Evolutionary conservation across 352 stramenopile species (phyloP), one percentile per base, ranked within the genome.

Genomic region (Globisporangium echinulatum): DNA sequence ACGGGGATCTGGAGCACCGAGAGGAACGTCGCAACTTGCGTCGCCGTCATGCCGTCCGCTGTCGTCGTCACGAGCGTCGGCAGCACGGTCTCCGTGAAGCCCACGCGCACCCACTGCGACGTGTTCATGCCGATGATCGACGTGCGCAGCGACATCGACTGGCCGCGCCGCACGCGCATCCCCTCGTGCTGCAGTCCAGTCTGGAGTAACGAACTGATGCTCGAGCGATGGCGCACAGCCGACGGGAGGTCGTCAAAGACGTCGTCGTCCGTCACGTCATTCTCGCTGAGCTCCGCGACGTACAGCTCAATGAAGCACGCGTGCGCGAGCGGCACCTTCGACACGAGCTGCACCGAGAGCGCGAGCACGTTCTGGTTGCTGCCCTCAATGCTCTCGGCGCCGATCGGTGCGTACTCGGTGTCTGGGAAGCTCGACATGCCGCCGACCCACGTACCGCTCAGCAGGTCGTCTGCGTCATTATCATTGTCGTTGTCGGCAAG

Each of bases 291-390:
- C 42, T 91, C 84, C 1, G 77, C 75, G 7, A 91, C 74, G 42
- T 87, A 91, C 8, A 93, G 64, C 67, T 93, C 84, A 44, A 90
- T 63, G 47, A 82, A 93, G 68, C 84, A 94, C 14, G 82, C 77
- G 25, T 93, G 74, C 14, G 75, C 71, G 14, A 90, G 72, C 47
- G 79, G 63, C 46, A 86, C 70, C 2, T 79, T 75, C 1, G 77
- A 88, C 3, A 81, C 59, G 25, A 93, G 70, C 62, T 92, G 84
- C 4, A 89, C 54, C 14, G 82, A 86, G 13, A 94, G 62, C 25
- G 84, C 83, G n/a, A 94, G 63, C n/a, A 92, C 70, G 50, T 90
- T 89, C 43, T 92, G 80, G 14, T 65, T 73, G 1, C 78, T 72
- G 0, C 78, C 73, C 52, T 87, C 71, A 15, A 77, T 71, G 36